Percentiles rank a stretch among this genome's conserved stretches.
phyloP scores from a whole-genome alignment of 495 filamentous ascomycete species.

The Neurospora sp. region DNA sequence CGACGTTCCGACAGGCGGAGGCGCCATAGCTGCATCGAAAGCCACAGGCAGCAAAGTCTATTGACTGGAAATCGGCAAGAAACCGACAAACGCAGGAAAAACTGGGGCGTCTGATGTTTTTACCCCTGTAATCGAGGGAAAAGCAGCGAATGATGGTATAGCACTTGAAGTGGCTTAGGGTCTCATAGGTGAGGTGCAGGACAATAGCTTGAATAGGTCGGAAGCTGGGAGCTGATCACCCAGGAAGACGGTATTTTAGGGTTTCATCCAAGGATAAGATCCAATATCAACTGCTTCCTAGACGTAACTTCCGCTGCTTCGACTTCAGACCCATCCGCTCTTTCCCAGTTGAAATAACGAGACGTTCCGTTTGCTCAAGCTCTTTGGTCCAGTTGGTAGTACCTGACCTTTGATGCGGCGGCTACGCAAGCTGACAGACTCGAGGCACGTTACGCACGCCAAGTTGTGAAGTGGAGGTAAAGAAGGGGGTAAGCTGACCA shows the following conservation, averaged over 20 bases:
- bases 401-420: background rate
- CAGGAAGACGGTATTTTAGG: background rate
- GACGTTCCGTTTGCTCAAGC: background rate
- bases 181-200: background rate
- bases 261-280: background rate
- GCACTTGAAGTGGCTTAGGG: background rate
- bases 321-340: background rate
- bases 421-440: background rate
- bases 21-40: background rate
- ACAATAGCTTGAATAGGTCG: background rate
- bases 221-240: background rate
- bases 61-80: background rate
- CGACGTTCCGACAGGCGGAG: background rate
- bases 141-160: background rate
- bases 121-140: background rate
- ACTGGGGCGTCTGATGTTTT: background rate
- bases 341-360: background rate
- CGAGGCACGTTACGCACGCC: background rate
- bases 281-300: background rate
- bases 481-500: background rate
- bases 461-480: background rate
- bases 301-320: background rate
- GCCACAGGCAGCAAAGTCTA: background rate
- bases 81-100: background rate
- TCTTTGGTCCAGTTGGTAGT: background rate